phyloP scores from a whole-genome alignment of 2,329 filamentous ascomycete species.

The Colletotrichum endophyticum region DNA sequence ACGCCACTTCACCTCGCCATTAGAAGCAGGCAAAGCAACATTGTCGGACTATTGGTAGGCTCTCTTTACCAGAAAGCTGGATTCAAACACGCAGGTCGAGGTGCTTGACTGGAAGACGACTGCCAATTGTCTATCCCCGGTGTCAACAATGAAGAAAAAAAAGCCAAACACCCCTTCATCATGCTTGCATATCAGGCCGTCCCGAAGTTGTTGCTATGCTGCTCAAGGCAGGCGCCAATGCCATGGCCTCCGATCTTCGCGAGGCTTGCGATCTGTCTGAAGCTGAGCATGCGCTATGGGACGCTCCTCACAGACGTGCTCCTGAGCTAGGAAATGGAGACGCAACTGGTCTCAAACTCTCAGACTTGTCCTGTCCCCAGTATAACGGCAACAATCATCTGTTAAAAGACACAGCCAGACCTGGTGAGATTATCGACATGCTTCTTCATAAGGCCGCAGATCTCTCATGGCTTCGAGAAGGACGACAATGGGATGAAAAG shows the following conservation, averaged over 20 bases:
- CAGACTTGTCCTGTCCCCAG: background rate
- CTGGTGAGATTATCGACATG: slow-evolving; percentile 28
- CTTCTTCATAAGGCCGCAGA: slow-evolving; percentile 21
- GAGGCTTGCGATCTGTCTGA: slow-evolving; percentile 24
- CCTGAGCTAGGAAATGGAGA: background rate
- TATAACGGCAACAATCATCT: background rate
- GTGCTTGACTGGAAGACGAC: background rate
- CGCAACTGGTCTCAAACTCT: background rate
- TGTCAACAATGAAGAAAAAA: background rate
- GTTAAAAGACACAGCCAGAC: slow-evolving; percentile 1
- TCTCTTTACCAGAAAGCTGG: background rate
- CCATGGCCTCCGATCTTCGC: background rate
- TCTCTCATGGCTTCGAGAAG: background rate
- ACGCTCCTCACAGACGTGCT: background rate
- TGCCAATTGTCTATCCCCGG: background rate
- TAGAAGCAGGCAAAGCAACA: slow-evolving; percentile 34
- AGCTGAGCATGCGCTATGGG: background rate
- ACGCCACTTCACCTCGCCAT: slow-evolving; percentile 46
- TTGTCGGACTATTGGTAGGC: slow-evolving; percentile 33
- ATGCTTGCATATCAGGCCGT: slow-evolving; percentile 26
- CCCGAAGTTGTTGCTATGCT: slow-evolving; percentile 30
- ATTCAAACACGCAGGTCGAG: background rate
- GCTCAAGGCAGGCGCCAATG: slow-evolving; percentile 28
- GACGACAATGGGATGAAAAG: background rate
- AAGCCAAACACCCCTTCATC: slow-evolving; percentile 24